Evolutionary conservation across 345 rosid species (phyloP), one percentile per base, ranked within the genome.

Genomic region (Lagerstroemia speciosa): DNA sequence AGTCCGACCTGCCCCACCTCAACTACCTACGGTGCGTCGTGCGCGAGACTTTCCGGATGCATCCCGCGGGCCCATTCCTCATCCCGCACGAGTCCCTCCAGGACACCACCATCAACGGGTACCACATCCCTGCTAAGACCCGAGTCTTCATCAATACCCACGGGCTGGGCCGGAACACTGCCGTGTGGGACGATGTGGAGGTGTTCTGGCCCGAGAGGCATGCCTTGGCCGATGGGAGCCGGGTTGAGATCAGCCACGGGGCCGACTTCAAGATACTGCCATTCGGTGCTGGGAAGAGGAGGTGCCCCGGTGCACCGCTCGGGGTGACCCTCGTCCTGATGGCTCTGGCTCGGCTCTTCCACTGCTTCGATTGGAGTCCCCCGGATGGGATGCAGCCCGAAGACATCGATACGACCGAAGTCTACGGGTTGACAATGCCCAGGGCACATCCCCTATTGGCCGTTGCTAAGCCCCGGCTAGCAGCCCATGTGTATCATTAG

Each of bases 361-460:
- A 91, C 60, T 82, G 87, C 61, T 93, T 93, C 46, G 90, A 93
- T 12, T 93, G 98, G 98, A 41, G 71, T 60, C 88, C 88, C 0
- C 83, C 81, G 1, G 68, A 71, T 1, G 87, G 88, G 22, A 24
- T 78, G 29, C 70, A 76, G 38, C 86, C 84, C 0, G 84, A 87
- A 62, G 79, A 83, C 70, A 73, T 93, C 31, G 88, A 87, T 22
- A 90, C 87, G 0, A 45, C 15, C 0, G 98, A 90, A 76, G 88
- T 87, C 16, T 93, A 90, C 17, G 97, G 98, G 52, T 87, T 91
- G 98, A 93, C 98, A 12, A 93, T 90, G 98, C 98, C 98, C 3
- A 90, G 87, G 73, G 96, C 97, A 67, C 62, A 72, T 75, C 90
- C 97, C 15, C 66, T 90, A 33, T 16, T 79, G 74, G 96, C 92